A percentile compares a stretch with the other conserved stretches of the same genome.
phyloP scores from a whole-genome alignment of 495 filamentous ascomycete genomes.

The Podospora appendiculata region DNA sequence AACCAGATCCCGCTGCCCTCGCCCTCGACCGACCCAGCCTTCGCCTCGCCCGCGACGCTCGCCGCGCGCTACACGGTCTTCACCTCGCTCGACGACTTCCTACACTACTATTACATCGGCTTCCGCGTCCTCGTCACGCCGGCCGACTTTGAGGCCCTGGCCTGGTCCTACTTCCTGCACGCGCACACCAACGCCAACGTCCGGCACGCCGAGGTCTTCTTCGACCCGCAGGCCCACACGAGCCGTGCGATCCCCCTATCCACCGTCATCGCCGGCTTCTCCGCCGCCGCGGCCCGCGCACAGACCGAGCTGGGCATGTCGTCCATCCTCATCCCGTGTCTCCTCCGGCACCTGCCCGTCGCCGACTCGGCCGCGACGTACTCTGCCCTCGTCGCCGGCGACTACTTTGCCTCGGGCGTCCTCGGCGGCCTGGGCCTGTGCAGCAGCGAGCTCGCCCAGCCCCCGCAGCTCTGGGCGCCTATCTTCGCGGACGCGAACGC shows the following conservation, averaged over 20 bases:
- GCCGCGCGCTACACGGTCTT: constrained; percentile 54
- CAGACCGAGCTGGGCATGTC: constrained; percentile 55
- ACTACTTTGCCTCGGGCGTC: constrained; percentile 41
- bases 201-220: constrained; percentile 70
- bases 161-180: constrained; percentile 62
- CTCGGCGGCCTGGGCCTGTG: constrained; percentile 61
- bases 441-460: constrained; percentile 55
- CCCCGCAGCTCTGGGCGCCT: constrained; percentile 55
- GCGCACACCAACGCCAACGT: constrained; percentile 55
- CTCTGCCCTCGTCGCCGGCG: constrained; percentile 36
- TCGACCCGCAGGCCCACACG: constrained; percentile 70
- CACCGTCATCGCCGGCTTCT: constrained; percentile 54
- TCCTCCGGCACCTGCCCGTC: constrained; percentile 60
- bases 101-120: constrained; percentile 70
- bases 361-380: constrained; percentile 43
- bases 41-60: constrained; percentile 51
- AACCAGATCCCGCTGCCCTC: constrained; percentile 56
- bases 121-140: constrained; percentile 56
- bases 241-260: constrained; percentile 52
- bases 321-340: constrained; percentile 58
- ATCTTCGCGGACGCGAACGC: constrained; percentile 47
- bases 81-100: constrained; percentile 67
- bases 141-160: constrained; percentile 64
- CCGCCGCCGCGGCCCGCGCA: constrained; percentile 50
- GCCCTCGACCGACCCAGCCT: constrained; percentile 41